Conservation (phyloP, 805 yeast genomes). For the Candida vaughaniae region DNA sequence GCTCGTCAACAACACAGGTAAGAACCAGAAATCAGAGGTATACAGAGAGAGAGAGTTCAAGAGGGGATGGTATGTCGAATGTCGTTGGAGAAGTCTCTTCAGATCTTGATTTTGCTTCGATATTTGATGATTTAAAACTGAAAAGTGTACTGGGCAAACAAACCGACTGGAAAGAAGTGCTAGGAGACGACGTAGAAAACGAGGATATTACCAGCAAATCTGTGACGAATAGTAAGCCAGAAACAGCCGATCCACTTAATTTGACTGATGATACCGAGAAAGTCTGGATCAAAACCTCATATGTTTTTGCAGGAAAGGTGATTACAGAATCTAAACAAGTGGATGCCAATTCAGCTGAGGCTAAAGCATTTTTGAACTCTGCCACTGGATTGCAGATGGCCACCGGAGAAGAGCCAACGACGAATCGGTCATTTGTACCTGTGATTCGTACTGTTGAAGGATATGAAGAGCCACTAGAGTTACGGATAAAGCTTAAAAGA, state of each 20-base stretch:
- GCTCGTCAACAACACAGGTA: constrained; percentile 54
- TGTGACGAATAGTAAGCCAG: background rate
- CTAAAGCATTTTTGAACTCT: constrained; percentile 71
- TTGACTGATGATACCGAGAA: constrained; percentile 39
- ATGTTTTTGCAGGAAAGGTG: constrained; percentile 86
- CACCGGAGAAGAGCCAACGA: constrained; percentile 8
- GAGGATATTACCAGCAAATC: constrained; percentile 6
- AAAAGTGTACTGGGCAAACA: constrained; percentile 15
- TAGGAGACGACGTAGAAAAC: constrained; percentile 2
- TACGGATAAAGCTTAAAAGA: constrained; percentile 63
- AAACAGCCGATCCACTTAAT: background rate
- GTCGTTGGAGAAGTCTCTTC: constrained; percentile 10
- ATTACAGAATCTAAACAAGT: constrained; percentile 79
- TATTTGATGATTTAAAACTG: constrained; percentile 24
- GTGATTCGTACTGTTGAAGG: constrained; percentile 34
- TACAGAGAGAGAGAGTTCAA: constrained; percentile 27
- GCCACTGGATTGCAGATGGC: constrained; percentile 32
- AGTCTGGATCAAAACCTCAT: constrained; percentile 71
- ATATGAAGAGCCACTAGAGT: constrained; percentile 31
- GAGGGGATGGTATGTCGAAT: constrained; percentile 1
- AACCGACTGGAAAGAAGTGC: constrained; percentile 9
- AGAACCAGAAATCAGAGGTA: constrained; percentile 66
- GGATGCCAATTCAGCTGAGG: constrained; percentile 78
- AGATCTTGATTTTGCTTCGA: constrained; percentile 29
- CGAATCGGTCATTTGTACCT: constrained; percentile 29